Percentiles rank a stretch among this genome's conserved stretches.
phyloP scores from a whole-genome alignment of 805 yeast genomes.

The Millerozyma acaciae region DNA sequence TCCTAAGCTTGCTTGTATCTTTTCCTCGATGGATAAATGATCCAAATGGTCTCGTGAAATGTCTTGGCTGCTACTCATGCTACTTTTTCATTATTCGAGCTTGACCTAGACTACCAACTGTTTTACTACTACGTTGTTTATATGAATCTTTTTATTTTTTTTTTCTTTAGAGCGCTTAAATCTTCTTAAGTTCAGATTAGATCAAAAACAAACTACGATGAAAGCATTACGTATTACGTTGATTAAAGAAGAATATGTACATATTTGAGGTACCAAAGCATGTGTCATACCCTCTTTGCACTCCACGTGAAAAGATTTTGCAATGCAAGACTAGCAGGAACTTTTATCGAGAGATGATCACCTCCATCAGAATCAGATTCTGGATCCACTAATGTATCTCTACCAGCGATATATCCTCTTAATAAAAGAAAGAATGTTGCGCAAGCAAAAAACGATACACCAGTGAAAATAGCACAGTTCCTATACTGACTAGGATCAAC shows the following conservation, averaged over 20 bases:
- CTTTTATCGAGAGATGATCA: constrained; percentile 8
- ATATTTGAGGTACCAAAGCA: no score
- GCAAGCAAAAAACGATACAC: constrained; percentile 48
- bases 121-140: no score
- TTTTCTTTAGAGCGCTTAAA: background rate
- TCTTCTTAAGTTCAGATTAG: background rate
- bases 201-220: background rate
- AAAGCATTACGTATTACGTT: background rate
- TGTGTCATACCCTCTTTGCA: constrained; percentile 1
- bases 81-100: no score
- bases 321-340: constrained; percentile 7
- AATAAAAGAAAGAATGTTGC: constrained; percentile 39
- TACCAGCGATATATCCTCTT: constrained; percentile 53
- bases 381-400: constrained; percentile 30
- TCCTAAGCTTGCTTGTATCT: background rate
- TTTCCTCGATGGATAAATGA: no score
- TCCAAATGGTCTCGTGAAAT: no score
- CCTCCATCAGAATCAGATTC: constrained; percentile 14
- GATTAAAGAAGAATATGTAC: background rate
- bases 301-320: constrained; percentile 7
- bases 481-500: constrained; percentile 46
- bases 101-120: background rate
- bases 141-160: no score
- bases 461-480: constrained; percentile 56
- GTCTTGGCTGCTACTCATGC: no score